Conservation (phyloP, 139 green algal genomes). For the Closterium sp. region DNA sequence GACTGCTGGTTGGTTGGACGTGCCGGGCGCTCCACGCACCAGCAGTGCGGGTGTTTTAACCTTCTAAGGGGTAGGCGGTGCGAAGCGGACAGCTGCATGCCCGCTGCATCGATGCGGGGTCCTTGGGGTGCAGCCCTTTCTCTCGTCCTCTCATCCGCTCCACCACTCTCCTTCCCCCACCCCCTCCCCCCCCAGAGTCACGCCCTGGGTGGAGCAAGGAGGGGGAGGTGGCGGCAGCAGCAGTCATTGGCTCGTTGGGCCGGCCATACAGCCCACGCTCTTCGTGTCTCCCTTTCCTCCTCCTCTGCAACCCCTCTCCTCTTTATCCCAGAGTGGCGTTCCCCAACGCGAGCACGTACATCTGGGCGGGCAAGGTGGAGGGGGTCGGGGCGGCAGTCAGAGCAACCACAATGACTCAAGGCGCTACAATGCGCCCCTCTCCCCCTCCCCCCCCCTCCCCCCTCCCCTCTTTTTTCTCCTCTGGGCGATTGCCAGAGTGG, state of each 20-base stretch:
- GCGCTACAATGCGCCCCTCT: background rate
- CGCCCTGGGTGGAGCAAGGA: too few relatives aligned
- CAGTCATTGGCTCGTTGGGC: background rate
- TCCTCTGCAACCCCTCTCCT: background rate
- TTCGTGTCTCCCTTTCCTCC: background rate
- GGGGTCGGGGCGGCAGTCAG: background rate
- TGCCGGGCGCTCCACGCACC: too few relatives aligned
- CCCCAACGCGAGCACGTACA: constrained; percentile 46
- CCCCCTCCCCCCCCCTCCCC: background rate
- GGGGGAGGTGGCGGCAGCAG: background rate
- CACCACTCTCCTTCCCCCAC: too few relatives aligned
- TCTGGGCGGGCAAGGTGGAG: background rate
- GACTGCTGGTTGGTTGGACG: too few relatives aligned
- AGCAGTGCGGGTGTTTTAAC: too few relatives aligned
- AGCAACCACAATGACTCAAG: background rate
- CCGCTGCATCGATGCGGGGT: too few relatives aligned
- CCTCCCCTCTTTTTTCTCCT: background rate
- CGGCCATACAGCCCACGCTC: too few relatives aligned
- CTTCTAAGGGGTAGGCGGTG: too few relatives aligned
- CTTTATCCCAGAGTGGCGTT: constrained; percentile 59
- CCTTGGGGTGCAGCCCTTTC: too few relatives aligned
- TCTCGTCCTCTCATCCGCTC: too few relatives aligned
- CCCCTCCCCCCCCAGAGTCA: too few relatives aligned
- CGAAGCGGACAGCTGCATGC: too few relatives aligned
- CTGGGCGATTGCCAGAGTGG: constrained; percentile 55